Base-by-base conservation (phyloP, 2,329 filamentous ascomycete species). In the Fusarium brachygibbosum region DNA sequence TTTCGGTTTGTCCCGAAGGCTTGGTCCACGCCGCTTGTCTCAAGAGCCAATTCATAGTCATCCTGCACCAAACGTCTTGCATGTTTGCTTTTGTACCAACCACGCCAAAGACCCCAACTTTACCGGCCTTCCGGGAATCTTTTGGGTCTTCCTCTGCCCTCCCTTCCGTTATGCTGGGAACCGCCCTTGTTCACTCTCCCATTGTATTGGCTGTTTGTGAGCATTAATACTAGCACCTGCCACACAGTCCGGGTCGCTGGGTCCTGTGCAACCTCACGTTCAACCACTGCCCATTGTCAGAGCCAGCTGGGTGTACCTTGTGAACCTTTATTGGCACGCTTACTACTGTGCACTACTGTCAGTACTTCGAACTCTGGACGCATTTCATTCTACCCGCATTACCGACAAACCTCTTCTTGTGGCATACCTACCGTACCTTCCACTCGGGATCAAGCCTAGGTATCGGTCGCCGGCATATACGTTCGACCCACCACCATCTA, bases 121-220 rank as follows among this genome's bases (percentile, higher is more conserved):
- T 61, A 64, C 71, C 69, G 53, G 52, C 53, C 53, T 42, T 56
- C 56, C 61, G 68, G 62, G 63, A 71, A 54, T 60, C 55, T 63
- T 64, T 66, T 74, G 68, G 61, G 65, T 52, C 67, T 61, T 55
- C 42, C 25, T 48, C 53, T 40, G 52, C 66, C 67, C 70, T 70
- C 73, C 72, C 62, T 74, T 62, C 73, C 71, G 61, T 63, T 61
- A 69, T 69, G 73, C 73, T 75, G 70, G 73, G 73, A 75, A 60
- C 56, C 57, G 63, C 60, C 56, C 62, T 57, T 71, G 62, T 16
- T 31, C 21, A 42, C 38, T 45, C 61, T 56, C 37, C 29, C 31
- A 37, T 61, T 19, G 50, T 59, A 69, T 71, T 68, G 63, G 69
- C 58, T 69, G 69, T 57, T 49, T 42, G 40, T 23, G 28, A 31